Percentiles rank a stretch among this genome's conserved stretches.
These are phyloP conservation scores for Elongisporangium prolatum DNA, from an alignment of 352 stramenopile species.

Conservation along the genomic window DNA sequence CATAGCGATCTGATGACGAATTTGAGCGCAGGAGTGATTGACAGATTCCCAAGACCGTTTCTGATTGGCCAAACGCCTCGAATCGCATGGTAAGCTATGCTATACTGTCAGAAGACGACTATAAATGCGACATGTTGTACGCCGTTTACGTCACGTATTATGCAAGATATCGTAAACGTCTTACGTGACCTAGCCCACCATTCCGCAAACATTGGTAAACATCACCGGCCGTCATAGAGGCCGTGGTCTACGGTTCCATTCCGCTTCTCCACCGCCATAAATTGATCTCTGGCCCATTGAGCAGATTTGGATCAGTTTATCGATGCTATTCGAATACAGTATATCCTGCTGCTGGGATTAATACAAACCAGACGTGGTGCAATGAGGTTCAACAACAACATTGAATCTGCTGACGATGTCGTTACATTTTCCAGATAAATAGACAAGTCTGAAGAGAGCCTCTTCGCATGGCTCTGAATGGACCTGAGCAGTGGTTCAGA, in stretches of 20 bases:
- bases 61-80: not conserved
- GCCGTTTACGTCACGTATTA: not conserved
- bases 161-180: not conserved
- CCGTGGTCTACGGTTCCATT: no score
- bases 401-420: not conserved
- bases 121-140: not conserved
- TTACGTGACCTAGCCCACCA: not conserved
- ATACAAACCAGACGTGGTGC: not conserved
- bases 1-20: not conserved
- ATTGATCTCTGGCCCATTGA: no score
- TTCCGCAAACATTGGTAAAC: not conserved
- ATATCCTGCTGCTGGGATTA: not conserved
- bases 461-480: not conserved
- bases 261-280: not conserved
- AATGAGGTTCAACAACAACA: not conserved
- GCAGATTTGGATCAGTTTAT: no score
- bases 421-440: not conserved
- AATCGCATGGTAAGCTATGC: not conserved
- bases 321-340: not conserved
- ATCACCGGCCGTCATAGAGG: no score
- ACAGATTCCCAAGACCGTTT: not conserved
- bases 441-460: not conserved
- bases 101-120: not conserved
- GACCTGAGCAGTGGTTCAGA: not conserved
- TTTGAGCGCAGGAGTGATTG: not conserved